Evolutionary conservation across 2,329 filamentous ascomycete species (phyloP).

Genomic region (Penicillium sp.): DNA sequence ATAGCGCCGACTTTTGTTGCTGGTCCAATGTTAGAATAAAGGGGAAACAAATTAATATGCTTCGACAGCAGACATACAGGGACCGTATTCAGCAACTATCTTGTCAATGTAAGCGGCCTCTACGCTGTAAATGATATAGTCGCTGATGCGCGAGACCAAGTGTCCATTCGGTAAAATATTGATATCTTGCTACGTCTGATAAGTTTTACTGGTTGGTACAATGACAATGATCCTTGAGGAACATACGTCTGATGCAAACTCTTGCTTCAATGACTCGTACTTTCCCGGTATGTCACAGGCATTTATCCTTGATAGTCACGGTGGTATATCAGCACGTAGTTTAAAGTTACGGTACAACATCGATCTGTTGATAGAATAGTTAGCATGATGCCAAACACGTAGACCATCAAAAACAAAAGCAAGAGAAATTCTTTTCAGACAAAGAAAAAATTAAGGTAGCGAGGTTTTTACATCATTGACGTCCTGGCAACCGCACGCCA

Average conservation of each 20-base stretch:
- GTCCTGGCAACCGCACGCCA: constrained; percentile 54
- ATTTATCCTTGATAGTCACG: constrained; percentile 65
- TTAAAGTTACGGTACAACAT: constrained; percentile 13
- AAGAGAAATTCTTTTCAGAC: constrained; percentile 62
- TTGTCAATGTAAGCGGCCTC: constrained; percentile 86
- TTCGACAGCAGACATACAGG: constrained; percentile 64
- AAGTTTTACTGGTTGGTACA: constrained; percentile 31
- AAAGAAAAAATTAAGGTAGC: constrained; percentile 85
- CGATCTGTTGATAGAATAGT: constrained; percentile 18
- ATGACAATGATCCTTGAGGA: constrained; percentile 35
- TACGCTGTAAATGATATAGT: constrained; percentile 98
- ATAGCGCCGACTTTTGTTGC: constrained; percentile 94
- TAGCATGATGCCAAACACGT: neutral
- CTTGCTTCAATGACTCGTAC: constrained; percentile 72
- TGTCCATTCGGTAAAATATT: constrained; percentile 92
- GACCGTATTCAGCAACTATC: constrained; percentile 84
- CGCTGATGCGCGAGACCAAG: constrained; percentile 89
- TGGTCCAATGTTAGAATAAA: constrained; percentile 39
- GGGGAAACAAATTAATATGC: constrained; percentile 3
- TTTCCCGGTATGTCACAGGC: constrained; percentile 92
- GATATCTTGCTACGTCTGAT: constrained; percentile 67
- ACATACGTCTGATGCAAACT: constrained; percentile 85
- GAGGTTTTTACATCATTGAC: constrained; percentile 99
- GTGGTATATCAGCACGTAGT: constrained; percentile 4
- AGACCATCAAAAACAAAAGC: neutral